These are phyloP conservation scores for Cadophora sp. DNA, from an alignment of 2,329 filamentous ascomycete species.

Conservation along the genomic window DNA sequence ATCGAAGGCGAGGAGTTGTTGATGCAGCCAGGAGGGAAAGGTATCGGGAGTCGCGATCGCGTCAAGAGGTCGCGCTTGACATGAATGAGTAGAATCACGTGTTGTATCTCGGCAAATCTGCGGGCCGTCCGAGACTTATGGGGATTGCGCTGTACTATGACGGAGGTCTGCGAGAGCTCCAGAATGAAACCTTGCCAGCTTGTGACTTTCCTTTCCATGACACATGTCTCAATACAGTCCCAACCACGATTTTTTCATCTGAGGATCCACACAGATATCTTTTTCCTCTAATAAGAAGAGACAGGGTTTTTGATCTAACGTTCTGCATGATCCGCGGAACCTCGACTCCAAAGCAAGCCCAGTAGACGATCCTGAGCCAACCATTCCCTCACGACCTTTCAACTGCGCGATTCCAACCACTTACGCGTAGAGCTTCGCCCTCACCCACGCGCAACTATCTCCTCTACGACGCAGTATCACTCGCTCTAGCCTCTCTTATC, in stretches of 20 bases:
- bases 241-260: not conserved
- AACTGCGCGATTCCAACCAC: conserved; percentile 22
- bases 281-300: not conserved
- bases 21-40: not conserved
- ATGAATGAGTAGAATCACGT: not conserved
- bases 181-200: not conserved
- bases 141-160: conserved; percentile 13
- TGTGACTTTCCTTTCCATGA: conserved; percentile 13
- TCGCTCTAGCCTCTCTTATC: conserved; percentile 20
- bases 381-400: conserved; percentile 29
- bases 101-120: not conserved
- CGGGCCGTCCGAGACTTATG: not conserved
- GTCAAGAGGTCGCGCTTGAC: conserved; percentile 8
- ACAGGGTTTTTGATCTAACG: conserved; percentile 3
- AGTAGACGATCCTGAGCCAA: conserved; percentile 32
- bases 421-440: conserved; percentile 24
- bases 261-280: not conserved
- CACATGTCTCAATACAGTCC: conserved; percentile 13
- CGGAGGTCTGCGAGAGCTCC: conserved; percentile 2
- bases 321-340: conserved; percentile 22
- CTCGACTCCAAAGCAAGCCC: conserved; percentile 21
- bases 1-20: conserved; percentile 1
- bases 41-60: not conserved
- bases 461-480: conserved; percentile 13
- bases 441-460: conserved; percentile 22